Evolutionary conservation across 768 basidiomycete species (phyloP), one percentile per base, ranked within the genome.

Genomic region (Royoungia palumana): DNA sequence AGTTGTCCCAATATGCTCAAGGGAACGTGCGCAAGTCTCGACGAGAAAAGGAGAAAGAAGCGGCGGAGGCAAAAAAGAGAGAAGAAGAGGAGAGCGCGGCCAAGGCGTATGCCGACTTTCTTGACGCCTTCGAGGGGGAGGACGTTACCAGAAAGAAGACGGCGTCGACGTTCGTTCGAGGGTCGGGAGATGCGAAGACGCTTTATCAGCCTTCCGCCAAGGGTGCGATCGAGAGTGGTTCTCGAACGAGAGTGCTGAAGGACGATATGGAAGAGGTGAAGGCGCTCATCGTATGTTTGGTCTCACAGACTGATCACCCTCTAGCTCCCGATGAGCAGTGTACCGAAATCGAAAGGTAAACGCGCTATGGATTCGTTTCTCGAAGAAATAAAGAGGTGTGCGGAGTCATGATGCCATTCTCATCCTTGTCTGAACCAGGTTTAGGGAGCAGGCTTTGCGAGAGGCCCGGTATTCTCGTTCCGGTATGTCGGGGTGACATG

Each of bases 351-450:
- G 0, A 96, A 92, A 65, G 96, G 96, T 3, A 96, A 92, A 65
- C 82, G 95, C 43, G 92, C 89, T 1, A 98, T 98, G 92, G 94
- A 97, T 68, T 70, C 85, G 2, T 99, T 98, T 65, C 73, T 99
- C 43, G 94, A 96, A 60, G 94, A 99, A 72, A 91, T 99, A 50
- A 98, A 98, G 72, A 81, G 81, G 95, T 88, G 40, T 19, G 74
- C 54, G 5, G 27, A 16, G 10, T n/a, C 6, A 8, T 44, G 14
- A 16, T 32, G 16, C 2, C 21, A 50, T 42, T 25, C 16, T 13
- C 5, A 17, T 7, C 17, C 2, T 28, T 21, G 22, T 50, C 44
- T 61, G 47, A 55, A 28, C 24, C 10, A 17, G 37, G 36, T 27
- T n/a, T 58, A 97, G 95, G 65, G 95, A 98, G 40, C 94, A 98